A percentile compares a stretch with the other conserved stretches of the same genome.
These are phyloP conservation scores for Lepidium africanum DNA, from an alignment of 345 rosid genomes.

Conservation along the genomic window DNA sequence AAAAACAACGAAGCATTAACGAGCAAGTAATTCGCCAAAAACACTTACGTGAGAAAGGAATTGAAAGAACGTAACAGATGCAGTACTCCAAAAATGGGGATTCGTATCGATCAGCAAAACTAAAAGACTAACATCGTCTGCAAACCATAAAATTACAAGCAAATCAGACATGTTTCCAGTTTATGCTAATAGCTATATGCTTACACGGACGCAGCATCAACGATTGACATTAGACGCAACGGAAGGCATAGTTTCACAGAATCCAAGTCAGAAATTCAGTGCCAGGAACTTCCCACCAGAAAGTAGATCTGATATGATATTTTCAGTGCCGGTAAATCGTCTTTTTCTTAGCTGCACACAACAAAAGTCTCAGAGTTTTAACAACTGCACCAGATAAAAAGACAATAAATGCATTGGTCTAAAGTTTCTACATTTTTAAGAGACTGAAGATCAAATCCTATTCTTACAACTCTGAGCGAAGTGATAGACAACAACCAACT, in stretches of 20 bases:
- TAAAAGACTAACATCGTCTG: conserved; percentile 85
- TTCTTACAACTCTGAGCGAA: not conserved
- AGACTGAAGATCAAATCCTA: not conserved
- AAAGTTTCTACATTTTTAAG: not conserved
- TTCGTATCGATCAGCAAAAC: conserved; percentile 73
- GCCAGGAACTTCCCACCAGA: not conserved
- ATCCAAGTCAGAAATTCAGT: not conserved
- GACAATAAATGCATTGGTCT: not conserved
- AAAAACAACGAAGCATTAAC: not conserved
- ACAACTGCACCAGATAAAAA: not conserved
- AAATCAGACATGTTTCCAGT: not conserved
- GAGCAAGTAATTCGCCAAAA: not conserved
- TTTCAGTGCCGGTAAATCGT: not conserved
- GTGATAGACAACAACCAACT: not conserved
- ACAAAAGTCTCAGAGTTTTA: not conserved
- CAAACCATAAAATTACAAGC: not conserved
- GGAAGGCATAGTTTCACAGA: conserved; percentile 45
- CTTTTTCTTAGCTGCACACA: conserved; percentile 39
- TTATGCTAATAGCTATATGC: not conserved
- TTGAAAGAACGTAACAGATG: conserved; percentile 56
- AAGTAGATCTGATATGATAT: not conserved
- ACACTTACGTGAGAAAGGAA: conserved; percentile 61
- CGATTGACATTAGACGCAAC: conserved; percentile 31
- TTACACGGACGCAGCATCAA: not conserved
- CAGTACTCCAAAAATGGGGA: conserved; percentile 76